These are phyloP conservation scores for Trametes sanguinea DNA, from an alignment of 768 basidiomycete genomes.

Conservation along the genomic window DNA sequence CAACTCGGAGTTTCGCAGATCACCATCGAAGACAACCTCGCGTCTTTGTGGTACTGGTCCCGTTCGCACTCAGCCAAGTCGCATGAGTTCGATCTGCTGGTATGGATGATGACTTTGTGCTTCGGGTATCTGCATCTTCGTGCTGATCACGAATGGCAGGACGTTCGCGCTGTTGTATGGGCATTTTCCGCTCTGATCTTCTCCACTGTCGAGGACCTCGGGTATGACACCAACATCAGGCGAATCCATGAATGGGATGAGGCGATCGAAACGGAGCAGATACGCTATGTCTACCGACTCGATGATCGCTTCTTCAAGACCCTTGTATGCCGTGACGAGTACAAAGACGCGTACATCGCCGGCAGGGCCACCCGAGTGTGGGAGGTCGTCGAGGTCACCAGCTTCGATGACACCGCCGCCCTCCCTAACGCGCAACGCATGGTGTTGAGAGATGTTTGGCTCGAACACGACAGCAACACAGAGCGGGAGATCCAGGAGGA, in stretches of 20 bases:
- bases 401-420: not conserved
- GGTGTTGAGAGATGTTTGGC: slow-evolving; percentile 10
- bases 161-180: slow-evolving; percentile 2
- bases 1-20: not conserved
- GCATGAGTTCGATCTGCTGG: slow-evolving; percentile 1
- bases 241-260: not conserved
- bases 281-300: slow-evolving; percentile 3
- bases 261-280: not conserved
- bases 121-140: not conserved
- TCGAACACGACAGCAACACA: slow-evolving; percentile 1
- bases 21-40: slow-evolving; percentile 6
- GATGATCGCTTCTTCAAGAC: slow-evolving; percentile 5
- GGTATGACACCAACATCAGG: slow-evolving; percentile 10
- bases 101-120: not conserved
- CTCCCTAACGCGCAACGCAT: not conserved
- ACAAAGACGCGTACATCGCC: slow-evolving; percentile 1
- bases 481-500: slow-evolving; percentile 6
- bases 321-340: not conserved
- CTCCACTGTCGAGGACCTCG: slow-evolving; percentile 9
- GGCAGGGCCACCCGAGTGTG: slow-evolving; percentile 1
- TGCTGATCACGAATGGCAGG: not conserved
- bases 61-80: slow-evolving; percentile 10
- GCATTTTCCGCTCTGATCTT: slow-evolving; percentile 2
- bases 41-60: slow-evolving; percentile 4
- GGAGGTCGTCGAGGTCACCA: slow-evolving; percentile 5